Evolutionary conservation across 2,329 filamentous ascomycete genomes (phyloP).

Genomic region (Lojkania enalia): DNA sequence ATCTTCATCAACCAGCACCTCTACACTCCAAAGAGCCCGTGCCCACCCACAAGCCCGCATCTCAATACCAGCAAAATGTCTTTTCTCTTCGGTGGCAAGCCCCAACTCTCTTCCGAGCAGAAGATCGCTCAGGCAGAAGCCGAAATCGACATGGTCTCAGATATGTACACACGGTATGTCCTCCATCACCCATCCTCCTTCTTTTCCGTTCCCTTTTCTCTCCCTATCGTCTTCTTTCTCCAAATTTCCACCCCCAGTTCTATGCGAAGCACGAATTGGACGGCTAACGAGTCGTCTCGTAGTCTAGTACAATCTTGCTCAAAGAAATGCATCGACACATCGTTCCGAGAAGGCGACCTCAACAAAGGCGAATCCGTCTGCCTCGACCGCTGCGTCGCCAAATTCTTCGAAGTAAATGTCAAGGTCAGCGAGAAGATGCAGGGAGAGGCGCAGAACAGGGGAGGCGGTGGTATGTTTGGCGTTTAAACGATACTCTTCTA

Average conservation of each 20-base stretch:
- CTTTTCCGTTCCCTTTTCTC: neutral
- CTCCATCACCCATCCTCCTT: neutral
- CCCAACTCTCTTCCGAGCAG: conserved; percentile 90
- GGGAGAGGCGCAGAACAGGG: conserved; percentile 72
- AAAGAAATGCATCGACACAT: conserved; percentile 87
- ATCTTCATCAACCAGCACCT: too few species aligned
- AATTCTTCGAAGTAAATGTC: conserved; percentile 98
- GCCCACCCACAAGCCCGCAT: too few species aligned
- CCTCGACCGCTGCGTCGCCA: conserved; percentile 93
- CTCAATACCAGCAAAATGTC: too few species aligned
- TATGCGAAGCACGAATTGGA: neutral
- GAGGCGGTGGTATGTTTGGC: conserved; percentile 44
- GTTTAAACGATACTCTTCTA: conserved; percentile 8
- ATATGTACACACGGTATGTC: conserved; percentile 95
- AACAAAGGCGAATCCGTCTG: conserved; percentile 99
- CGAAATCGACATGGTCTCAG: conserved; percentile 95
- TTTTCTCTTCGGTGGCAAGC: conserved; percentile 61
- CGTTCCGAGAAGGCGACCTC: conserved; percentile 94
- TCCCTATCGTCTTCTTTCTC: neutral
- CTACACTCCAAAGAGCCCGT: too few species aligned
- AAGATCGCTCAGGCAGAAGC: conserved; percentile 96
- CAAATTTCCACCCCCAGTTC: neutral
- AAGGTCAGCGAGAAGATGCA: conserved; percentile 98
- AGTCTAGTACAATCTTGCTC: conserved; percentile 88
- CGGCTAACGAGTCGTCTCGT: conserved; percentile 6